Evolutionary conservation across 2,329 filamentous ascomycete species (phyloP).

Genomic region (Ophiocordyceps camponoti-rufipedis): DNA sequence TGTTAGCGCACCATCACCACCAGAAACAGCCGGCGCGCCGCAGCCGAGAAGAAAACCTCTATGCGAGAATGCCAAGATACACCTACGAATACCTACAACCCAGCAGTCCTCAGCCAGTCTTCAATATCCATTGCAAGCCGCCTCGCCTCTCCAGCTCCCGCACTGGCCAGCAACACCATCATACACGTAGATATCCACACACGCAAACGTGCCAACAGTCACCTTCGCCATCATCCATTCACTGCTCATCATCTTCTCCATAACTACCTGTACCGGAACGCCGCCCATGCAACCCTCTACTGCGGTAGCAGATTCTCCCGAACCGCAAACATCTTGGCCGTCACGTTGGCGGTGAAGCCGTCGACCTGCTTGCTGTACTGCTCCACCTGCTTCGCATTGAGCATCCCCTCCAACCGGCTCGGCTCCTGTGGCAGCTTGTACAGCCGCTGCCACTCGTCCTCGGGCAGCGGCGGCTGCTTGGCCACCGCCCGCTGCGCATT

Average conservation of each 20-base stretch:
- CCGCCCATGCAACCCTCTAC: constrained; percentile 23
- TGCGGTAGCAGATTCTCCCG: constrained; percentile 50
- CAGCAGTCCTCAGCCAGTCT: too few relatives aligned
- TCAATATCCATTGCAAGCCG: too few relatives aligned
- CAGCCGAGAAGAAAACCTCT: too few relatives aligned
- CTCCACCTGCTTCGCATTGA: constrained; percentile 91
- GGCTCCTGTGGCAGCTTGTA: constrained; percentile 97
- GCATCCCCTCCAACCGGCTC: constrained; percentile 77
- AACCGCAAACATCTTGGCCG: constrained; percentile 95
- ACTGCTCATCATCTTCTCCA: constrained; percentile 7
- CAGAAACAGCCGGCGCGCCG: too few relatives aligned
- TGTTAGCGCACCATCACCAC: too few relatives aligned
- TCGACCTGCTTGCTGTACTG: constrained; percentile 97
- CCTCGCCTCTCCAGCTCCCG: too few relatives aligned
- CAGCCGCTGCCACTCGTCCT: constrained; percentile 95
- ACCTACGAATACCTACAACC: too few relatives aligned
- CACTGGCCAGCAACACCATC: too few relatives aligned
- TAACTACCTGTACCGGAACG: constrained; percentile 22
- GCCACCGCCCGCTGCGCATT: constrained; percentile 69
- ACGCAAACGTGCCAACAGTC: too few relatives aligned
- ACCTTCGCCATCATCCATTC: too few relatives aligned
- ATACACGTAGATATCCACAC: too few relatives aligned
- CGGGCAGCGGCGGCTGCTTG: constrained; percentile 76
- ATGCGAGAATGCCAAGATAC: too few relatives aligned
- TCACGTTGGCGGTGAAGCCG: constrained; percentile 81